Conservation (phyloP, 1,139 yeast genomes). For the Tardiomyces depauwii region DNA sequence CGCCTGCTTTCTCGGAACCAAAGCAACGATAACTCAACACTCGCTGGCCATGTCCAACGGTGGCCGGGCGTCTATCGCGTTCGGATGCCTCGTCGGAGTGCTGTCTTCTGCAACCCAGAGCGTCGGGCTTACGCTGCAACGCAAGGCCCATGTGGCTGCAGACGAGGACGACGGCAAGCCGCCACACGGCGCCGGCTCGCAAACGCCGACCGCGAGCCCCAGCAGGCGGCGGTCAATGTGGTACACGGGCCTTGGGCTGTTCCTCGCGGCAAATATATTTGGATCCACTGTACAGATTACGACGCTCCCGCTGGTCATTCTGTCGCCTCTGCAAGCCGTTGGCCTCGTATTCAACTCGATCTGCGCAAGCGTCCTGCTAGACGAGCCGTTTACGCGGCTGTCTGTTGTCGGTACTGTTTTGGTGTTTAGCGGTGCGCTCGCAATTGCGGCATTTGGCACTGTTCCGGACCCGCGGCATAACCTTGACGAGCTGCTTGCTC, state of each 20-base stretch:
- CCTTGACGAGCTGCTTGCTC: conserved; percentile 33
- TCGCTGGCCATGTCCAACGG: not conserved
- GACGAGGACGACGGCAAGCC: conserved; percentile 22
- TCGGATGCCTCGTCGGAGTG: conserved; percentile 68
- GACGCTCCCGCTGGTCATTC: conserved; percentile 66
- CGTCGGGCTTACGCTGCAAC: conserved; percentile 70
- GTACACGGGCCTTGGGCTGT: conserved; percentile 63
- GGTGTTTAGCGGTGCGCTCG: conserved; percentile 63
- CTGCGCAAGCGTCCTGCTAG: conserved; percentile 56
- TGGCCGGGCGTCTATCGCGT: conserved; percentile 14
- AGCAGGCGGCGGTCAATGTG: conserved; percentile 31
- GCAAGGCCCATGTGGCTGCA: conserved; percentile 49
- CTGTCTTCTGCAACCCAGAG: conserved; percentile 75
- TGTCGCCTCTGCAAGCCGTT: conserved; percentile 81
- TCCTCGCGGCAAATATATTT: conserved; percentile 61
- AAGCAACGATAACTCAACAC: no score
- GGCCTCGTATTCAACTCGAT: conserved; percentile 80
- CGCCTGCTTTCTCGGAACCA: no score
- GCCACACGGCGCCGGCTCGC: conserved; percentile 9
- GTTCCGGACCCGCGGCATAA: conserved; percentile 42
- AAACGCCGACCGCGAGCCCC: conserved; percentile 1
- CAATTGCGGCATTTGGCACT: conserved; percentile 69
- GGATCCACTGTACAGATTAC: conserved; percentile 81
- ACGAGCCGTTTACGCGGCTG: conserved; percentile 52
- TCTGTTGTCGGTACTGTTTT: conserved; percentile 56